A percentile compares a stretch with the other conserved stretches of the same genome.
phyloP scores from a whole-genome alignment of 2,329 filamentous ascomycete genomes.

The Beauveria rudraprayagi region DNA sequence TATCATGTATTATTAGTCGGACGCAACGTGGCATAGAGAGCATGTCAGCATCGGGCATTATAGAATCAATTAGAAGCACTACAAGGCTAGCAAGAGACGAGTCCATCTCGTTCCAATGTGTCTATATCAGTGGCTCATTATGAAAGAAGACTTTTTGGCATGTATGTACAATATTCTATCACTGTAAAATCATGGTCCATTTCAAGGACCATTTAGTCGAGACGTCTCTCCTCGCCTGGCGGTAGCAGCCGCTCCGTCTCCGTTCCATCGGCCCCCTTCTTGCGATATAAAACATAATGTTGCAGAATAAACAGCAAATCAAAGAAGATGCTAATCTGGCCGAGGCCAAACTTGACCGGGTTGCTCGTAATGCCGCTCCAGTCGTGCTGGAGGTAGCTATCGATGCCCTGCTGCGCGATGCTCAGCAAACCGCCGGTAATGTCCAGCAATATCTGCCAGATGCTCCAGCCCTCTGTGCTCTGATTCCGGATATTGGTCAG shows the following conservation, averaged over 20 bases:
- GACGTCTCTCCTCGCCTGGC: conserved; percentile 20
- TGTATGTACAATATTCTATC: not conserved
- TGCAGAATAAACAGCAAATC: conserved; percentile 81
- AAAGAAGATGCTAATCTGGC: conserved; percentile 79
- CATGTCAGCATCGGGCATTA: not conserved
- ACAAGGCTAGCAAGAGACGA: not conserved
- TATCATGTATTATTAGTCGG: not conserved
- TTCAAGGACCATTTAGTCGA: conserved; percentile 2
- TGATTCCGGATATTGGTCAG: conserved; percentile 75
- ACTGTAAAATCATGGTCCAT: not conserved
- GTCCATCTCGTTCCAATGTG: not conserved
- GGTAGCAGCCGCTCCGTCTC: conserved; percentile 22
- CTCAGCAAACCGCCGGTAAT: conserved; percentile 74
- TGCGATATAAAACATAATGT: conserved; percentile 72
- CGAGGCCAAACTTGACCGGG: conserved; percentile 79
- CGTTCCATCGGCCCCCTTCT: conserved; percentile 10
- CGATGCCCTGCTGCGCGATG: conserved; percentile 71
- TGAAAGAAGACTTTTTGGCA: not conserved
- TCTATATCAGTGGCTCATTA: not conserved
- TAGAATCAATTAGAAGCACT: not conserved
- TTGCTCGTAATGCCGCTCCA: conserved; percentile 91
- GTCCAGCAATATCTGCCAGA: conserved; percentile 76
- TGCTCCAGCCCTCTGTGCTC: conserved; percentile 84
- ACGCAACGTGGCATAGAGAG: not conserved
- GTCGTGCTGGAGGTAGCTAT: conserved; percentile 75